Evolutionary conservation across 2,329 filamentous ascomycete genomes (phyloP), one percentile per base, ranked within the genome.

Genomic region (Aspergillus fumigatiaffinis): DNA sequence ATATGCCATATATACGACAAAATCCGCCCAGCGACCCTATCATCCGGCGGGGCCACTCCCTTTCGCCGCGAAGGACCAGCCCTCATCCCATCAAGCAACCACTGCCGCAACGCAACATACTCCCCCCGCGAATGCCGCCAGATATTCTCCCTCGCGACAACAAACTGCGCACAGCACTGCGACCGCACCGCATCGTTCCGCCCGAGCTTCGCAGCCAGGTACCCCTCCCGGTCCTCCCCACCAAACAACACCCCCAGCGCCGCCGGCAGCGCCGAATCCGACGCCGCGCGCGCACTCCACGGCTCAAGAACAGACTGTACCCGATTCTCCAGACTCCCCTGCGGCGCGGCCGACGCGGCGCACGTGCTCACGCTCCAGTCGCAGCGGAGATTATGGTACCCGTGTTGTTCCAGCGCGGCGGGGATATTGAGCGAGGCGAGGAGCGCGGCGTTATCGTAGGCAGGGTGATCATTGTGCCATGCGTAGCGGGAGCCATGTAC

Each of bases 161-260:
- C 80, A 65, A 84, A 85, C 60, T 84, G 83, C 10, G 82, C 82
- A 69, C 82, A 84, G 65, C 82, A 85, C 67, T 82, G 77, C 47
- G 77, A 71, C 55, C 78, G 65, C 60, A 81, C 38, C 56, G 77
- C 65, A 75, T 80, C 66, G 69, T 72, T 66, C 62, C 77, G 61
- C 63, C 76, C 75, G 55, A 80, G 63, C 14, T 49, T 59, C 26
- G 66, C 61, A 14, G 71, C 62, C 58, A 63, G 70, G 57, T 71
- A 69, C 14, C 73, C 67, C 48, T 44, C 54, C 52, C 44, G 4
- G 1, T 73, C 72, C n/a, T 72, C 71, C 12, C 66, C 69, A 20
- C 71, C 71, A 54, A 75, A 79, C 4, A 78, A 52, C 2, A 64
- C 54, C 6, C 59, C 66, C 7, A 78, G 59, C 7, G 74, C 74